These are phyloP conservation scores for Camelina sativa DNA, from an alignment of 345 rosid genomes.

Conservation along the genomic window DNA sequence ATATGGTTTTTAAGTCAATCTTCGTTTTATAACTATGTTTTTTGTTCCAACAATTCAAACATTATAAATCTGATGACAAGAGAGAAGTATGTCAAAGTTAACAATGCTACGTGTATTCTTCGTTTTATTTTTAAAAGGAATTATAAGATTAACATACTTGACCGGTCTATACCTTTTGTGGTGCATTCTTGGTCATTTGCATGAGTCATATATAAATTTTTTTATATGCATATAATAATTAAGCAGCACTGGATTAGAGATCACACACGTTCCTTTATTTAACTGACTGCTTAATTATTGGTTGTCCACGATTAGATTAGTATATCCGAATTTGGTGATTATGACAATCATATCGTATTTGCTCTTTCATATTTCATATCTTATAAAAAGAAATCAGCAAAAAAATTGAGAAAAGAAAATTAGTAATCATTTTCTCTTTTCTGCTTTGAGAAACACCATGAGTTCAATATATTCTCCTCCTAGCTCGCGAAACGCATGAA, in stretches of 20 bases:
- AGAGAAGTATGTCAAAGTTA: neutral
- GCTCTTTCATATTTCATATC: constrained; percentile 1
- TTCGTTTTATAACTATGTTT: too few species aligned
- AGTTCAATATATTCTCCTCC: neutral
- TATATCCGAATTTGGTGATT: constrained; percentile 25
- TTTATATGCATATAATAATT: constrained; percentile 12
- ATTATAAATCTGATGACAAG: neutral
- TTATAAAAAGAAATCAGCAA: neutral
- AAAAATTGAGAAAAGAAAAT: neutral
- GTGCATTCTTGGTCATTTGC: constrained; percentile 25
- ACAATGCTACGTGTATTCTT: constrained; percentile 10
- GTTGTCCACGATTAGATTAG: constrained; percentile 26
- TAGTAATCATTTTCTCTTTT: constrained; percentile 1
- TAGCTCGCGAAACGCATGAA: neutral
- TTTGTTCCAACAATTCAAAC: too few species aligned
- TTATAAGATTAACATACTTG: neutral
- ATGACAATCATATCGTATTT: constrained; percentile 29
- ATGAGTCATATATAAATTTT: constrained; percentile 12
- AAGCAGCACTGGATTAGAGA: neutral
- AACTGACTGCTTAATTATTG: constrained; percentile 35
- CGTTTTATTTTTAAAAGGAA: neutral
- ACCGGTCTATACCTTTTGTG: constrained; percentile 2
- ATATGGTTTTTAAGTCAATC: too few species aligned
- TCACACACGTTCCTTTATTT: constrained; percentile 8
- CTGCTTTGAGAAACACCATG: constrained; percentile 11